Evolutionary conservation across 176 grass and related monocot species (phyloP).

Genomic region (Cenchrus purpureus): DNA sequence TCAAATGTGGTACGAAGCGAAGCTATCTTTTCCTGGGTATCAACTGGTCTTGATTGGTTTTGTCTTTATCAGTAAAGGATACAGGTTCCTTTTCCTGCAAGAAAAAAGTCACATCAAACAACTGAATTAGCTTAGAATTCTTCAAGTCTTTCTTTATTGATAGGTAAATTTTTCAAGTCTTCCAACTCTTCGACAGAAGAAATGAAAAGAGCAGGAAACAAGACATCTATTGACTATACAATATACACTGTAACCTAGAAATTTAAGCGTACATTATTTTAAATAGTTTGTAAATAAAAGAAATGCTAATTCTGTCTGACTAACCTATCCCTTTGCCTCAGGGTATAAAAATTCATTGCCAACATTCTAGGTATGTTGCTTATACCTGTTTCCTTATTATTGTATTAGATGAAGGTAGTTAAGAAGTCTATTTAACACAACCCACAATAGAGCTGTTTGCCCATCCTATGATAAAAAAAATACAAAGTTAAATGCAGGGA

Average conservation of each 20-base stretch:
- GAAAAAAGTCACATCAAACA: slow-evolving; percentile 12
- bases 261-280: slow-evolving; percentile 26
- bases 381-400: background rate
- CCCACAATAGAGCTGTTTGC: background rate
- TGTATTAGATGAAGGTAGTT: background rate
- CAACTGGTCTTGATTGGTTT: slow-evolving; percentile 22
- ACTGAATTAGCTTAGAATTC: background rate
- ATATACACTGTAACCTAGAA: background rate
- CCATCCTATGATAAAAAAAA: background rate
- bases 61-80: slow-evolving; percentile 25
- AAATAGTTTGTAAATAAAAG: slow-evolving; percentile 1
- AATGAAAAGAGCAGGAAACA: background rate
- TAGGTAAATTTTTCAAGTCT: too few species aligned
- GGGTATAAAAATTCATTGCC: background rate
- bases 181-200: background rate
- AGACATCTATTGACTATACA: background rate
- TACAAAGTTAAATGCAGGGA: background rate
- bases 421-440: background rate
- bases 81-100: slow-evolving; percentile 42
- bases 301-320: background rate
- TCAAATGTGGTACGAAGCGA: slow-evolving; percentile 75
- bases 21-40: slow-evolving; percentile 48
- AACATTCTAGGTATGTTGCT: background rate
- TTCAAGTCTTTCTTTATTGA: background rate
- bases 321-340: background rate